A percentile compares a stretch with the other conserved stretches of the same genome.
Evolutionary conservation across 83 land plant genomes (phyloP).

Genomic region (Picea abies): DNA sequence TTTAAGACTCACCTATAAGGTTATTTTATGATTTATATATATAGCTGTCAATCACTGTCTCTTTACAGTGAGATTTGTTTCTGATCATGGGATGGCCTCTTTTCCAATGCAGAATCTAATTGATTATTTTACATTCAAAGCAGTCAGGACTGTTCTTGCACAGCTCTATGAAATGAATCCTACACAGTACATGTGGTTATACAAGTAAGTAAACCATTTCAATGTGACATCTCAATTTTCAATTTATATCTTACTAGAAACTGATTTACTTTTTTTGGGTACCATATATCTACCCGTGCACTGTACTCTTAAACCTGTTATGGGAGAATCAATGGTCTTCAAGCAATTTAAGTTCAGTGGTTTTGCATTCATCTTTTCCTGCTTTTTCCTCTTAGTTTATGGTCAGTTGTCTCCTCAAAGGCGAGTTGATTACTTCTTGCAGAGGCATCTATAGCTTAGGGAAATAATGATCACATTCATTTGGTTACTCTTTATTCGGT

Average conservation of each 20-base stretch:
- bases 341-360: background rate
- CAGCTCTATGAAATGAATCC: conserved; percentile 99
- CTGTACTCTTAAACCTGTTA: background rate
- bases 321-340: background rate
- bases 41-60: background rate
- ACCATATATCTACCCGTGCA: background rate
- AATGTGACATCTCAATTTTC: conserved; percentile 4
- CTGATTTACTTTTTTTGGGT: conserved; percentile 1
- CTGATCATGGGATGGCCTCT: background rate
- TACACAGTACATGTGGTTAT: conserved; percentile 84
- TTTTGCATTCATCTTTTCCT: background rate
- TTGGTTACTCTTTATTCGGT: background rate
- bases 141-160: conserved; percentile 84
- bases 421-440: background rate
- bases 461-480: background rate
- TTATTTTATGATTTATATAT: too few species aligned
- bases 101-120: conserved; percentile 77
- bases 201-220: conserved; percentile 65
- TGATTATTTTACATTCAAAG: conserved; percentile 93
- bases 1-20: too few species aligned
- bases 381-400: background rate
- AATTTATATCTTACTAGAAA: background rate
- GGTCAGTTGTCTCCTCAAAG: background rate
- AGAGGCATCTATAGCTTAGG: background rate
- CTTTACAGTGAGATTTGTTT: background rate